phyloP scores from a whole-genome alignment of 2,329 filamentous ascomycete species.

The Sporothrix variecibatus region DNA sequence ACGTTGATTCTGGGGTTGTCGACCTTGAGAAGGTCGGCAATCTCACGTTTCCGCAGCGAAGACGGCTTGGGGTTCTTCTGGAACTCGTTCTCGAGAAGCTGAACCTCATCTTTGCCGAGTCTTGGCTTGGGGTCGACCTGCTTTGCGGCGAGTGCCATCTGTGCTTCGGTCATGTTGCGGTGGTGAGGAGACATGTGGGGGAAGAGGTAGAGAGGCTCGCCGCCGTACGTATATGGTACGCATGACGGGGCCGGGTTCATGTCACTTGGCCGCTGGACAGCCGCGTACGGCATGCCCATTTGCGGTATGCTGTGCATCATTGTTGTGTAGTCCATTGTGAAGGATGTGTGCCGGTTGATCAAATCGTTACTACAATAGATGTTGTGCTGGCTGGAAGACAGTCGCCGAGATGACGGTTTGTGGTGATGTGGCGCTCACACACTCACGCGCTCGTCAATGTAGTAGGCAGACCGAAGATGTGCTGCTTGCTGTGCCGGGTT shows the following conservation, averaged over 20 bases:
- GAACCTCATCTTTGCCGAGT: slow-evolving; percentile 61
- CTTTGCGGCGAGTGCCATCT: slow-evolving; percentile 32
- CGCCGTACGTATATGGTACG: slow-evolving; percentile 27
- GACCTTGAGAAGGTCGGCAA: slow-evolving; percentile 63
- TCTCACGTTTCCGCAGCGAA: slow-evolving; percentile 60
- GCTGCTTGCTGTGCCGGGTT: neutral
- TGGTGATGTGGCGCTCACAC: slow-evolving; percentile 19
- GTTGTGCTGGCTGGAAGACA: neutral
- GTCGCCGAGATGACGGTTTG: neutral
- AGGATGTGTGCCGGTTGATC: neutral
- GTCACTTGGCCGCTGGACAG: slow-evolving; percentile 8
- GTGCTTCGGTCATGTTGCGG: slow-evolving; percentile 32
- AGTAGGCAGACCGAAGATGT: neutral
- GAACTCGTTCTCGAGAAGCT: slow-evolving; percentile 62
- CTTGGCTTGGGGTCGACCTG: slow-evolving; percentile 52
- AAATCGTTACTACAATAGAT: neutral
- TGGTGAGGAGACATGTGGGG: slow-evolving; percentile 29
- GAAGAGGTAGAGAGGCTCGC: slow-evolving; percentile 23
- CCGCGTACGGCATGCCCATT: slow-evolving; percentile 20
- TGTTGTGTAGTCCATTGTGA: slow-evolving; percentile 28
- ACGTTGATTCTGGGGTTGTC: slow-evolving; percentile 66
- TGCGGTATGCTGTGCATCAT: slow-evolving; percentile 28
- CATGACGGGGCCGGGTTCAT: slow-evolving; percentile 12
- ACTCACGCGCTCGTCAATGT: neutral
- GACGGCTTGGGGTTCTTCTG: slow-evolving; percentile 66